Conservation (phyloP, 2,329 filamentous ascomycete genomes). For the Sodiomyces alkalinus region DNA sequence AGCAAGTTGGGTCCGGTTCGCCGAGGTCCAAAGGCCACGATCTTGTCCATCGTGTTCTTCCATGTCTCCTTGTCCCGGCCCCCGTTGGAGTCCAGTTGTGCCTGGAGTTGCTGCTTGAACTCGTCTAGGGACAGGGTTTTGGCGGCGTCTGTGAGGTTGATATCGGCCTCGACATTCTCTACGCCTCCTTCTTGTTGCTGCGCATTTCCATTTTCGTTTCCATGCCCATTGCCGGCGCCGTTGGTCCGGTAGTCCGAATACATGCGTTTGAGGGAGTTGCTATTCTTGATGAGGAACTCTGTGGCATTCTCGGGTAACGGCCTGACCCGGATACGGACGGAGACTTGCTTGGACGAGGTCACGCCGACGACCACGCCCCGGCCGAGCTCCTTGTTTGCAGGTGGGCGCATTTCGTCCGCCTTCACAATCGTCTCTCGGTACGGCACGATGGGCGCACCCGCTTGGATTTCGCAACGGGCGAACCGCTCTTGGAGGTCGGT, state of each 20-base stretch:
- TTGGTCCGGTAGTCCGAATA: constrained; percentile 52
- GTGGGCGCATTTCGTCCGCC: constrained; percentile 81
- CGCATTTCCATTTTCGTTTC: too few species aligned
- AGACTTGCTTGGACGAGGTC: constrained; percentile 77
- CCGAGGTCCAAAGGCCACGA: constrained; percentile 80
- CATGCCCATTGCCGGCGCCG: constrained; percentile 19
- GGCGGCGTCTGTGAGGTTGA: constrained; percentile 34
- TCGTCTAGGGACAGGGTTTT: constrained; percentile 56
- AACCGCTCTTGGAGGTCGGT: constrained; percentile 89
- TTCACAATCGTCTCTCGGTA: constrained; percentile 86
- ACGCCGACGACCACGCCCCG: constrained; percentile 62
- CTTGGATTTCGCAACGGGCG: constrained; percentile 86
- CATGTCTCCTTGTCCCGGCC: constrained; percentile 51
- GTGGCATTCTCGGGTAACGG: constrained; percentile 68
- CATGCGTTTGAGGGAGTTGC: constrained; percentile 60
- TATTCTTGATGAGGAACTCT: constrained; percentile 72
- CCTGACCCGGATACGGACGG: constrained; percentile 58
- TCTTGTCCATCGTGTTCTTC: constrained; percentile 61
- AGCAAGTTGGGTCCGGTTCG: constrained; percentile 79
- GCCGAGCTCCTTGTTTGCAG: constrained; percentile 71
- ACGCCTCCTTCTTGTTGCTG: constrained; percentile 24
- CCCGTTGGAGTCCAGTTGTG: constrained; percentile 55
- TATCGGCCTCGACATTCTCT: constrained; percentile 31
- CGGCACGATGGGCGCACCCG: constrained; percentile 85
- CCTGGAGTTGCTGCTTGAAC: constrained; percentile 57